These are phyloP conservation scores for Blastobotrys serpentis DNA, from an alignment of 1,139 yeast genomes.

Conservation along the genomic window DNA sequence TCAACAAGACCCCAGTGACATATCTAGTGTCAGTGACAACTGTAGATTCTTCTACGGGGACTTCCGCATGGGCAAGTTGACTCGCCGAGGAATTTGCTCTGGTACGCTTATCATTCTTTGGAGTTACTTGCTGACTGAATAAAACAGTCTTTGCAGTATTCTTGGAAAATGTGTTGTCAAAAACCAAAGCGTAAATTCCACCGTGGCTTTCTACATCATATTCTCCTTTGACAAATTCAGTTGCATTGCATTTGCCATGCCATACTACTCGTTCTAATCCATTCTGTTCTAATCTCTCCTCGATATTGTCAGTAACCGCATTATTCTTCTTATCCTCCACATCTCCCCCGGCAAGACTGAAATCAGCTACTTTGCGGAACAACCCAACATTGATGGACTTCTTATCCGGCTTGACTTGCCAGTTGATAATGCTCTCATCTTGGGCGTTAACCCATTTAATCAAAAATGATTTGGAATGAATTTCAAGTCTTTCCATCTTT, in stretches of 20 bases:
- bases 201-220: constrained; percentile 48
- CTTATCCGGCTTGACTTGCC: constrained; percentile 82
- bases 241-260: constrained; percentile 40
- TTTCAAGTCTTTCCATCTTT: constrained; percentile 78
- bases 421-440: constrained; percentile 61
- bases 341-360: constrained; percentile 3
- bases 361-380: constrained; percentile 39
- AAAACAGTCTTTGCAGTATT: constrained; percentile 78
- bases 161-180: constrained; percentile 89
- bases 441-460: constrained; percentile 88
- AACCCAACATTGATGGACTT: constrained; percentile 73
- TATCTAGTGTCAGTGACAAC: constrained; percentile 32
- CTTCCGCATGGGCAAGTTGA: neutral
- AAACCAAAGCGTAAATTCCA: constrained; percentile 80
- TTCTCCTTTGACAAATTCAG: constrained; percentile 50
- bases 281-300: constrained; percentile 34
- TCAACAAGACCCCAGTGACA: constrained; percentile 71
- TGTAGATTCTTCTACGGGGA: constrained; percentile 10
- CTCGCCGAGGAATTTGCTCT: neutral
- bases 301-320: constrained; percentile 20
- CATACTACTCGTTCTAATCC: constrained; percentile 39
- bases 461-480: constrained; percentile 83
- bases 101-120: neutral
- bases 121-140: constrained; percentile 54
- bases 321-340: neutral